Base-by-base conservation (phyloP, 108 stramenopile genomes). In the Cyclotella kingstonii region DNA sequence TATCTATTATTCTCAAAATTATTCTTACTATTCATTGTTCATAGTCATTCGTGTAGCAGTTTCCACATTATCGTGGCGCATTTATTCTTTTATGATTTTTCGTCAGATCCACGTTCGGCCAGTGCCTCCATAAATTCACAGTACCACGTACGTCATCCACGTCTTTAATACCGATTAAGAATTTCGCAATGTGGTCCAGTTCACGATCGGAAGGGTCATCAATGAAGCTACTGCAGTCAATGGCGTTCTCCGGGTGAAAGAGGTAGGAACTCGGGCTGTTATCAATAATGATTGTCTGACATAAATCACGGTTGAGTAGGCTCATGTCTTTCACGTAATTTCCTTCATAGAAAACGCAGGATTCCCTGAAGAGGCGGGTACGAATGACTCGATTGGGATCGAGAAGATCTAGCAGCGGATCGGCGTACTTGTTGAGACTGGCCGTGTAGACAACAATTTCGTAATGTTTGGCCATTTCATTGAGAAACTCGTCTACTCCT, bases 391-490 rank as follows among this genome's bases (percentile, higher is more conserved):
- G 76, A 29, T 95, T 64, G 21, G 89, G 78, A 68, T 97, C 96
- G 33, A 99, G 83, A 50, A 97, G 56, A 70, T 99, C 97, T 5
- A 99, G 79, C 5, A 99, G 78, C 0, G 95, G 96, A 57, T 97
- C 95, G 14, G 99, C 99, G 56, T 99, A 99, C 72, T 97, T 96
- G 66, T 94, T 93, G 17, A 98, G 89, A 66, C 85, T 87, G 22
- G 99, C 99, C 8, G 99, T 99, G 81, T 96, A 99, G 27, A 99
- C 79, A 29, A 98, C 93, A 55, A 99, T 95, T 78, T 99, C 99
- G 78, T 98, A 99, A 51, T 92, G 64, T 48, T 88, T 89, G 11
- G 95, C 83, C 84, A 99, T 86, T 63, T 93, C 91, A 8, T 84
- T 36, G 28, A 99, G 81, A 70, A 99, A 98, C 57, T 90, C 83